Evolutionary conservation across 2,329 filamentous ascomycete genomes (phyloP), one percentile per base, ranked within the genome.

Genomic region (Pestalotiopsis sp.): DNA sequence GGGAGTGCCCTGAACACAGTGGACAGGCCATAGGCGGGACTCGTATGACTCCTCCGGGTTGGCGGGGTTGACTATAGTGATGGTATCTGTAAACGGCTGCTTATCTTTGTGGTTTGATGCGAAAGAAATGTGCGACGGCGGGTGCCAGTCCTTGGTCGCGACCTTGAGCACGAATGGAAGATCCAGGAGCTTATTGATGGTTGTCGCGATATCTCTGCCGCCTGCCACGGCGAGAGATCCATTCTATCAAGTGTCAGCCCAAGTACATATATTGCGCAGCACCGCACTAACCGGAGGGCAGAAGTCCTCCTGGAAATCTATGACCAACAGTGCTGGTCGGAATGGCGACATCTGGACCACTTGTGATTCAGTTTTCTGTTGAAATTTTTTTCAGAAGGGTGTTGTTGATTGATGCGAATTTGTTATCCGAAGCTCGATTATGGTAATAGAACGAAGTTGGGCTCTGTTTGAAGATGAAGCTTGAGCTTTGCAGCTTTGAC

Each of bases 281-380:
- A 40, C n/a, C 6, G 14, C 13, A 36, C 91, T 83, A 82, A 96
- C 94, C 13, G 95, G 94, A 69, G 93, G 93, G 80, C 94, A 97
- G 80, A 98, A 98, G 83, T 98, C 95, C 80, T 98, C 92, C 81
- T 98, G 96, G 77, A 97, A 86, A 80, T 98, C 95, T 66, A 97
- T 91, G 12, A 97, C 87, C 62, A 97, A 81, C 27, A 90, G 81
- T 2, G 87, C 87, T 3, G 87, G 85, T 64, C 76, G 82, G 70
- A 86, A 87, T 11, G 4, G 70, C 65, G 66, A 67, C 70, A 60
- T 66, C 12, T 40, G 3, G 23, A 7, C 36, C 2, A 20, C 38
- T 12, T 20, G 17, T 52, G 2, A 11, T 23, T 20, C 17, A n/a
- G 6, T n/a, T n/a, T 6, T 23, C 17, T 23, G 45, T 5, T 9